Evolutionary conservation across 805 yeast genomes (phyloP), one percentile per base, ranked within the genome.

Genomic region (Starmera caribaea): DNA sequence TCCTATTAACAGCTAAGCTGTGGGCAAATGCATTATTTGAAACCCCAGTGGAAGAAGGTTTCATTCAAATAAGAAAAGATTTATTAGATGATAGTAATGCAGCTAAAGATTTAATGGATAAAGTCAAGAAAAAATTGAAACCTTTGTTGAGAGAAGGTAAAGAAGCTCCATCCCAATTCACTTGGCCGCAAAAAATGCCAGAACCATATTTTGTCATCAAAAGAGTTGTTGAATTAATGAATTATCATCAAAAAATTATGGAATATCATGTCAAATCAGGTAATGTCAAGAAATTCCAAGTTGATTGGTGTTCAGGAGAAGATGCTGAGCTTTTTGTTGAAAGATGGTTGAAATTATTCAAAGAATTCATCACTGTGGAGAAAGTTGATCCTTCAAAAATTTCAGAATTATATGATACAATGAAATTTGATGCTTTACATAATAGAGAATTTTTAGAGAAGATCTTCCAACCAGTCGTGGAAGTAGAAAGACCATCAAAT

Each of bases 171-270:
- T 84, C 94, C 1, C 96, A 92, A 55, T 92, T 92, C 61, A 85
- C 98, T 0, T 92, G 99, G 99, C 98, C 99, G 1, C 85, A 92
- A 15, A 87, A 87, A 57, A 88, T 92, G 85, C 97, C 98, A 0
- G 94, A 92, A 56, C 99, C 99, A 2, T 90, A 87, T 55, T 76
- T 80, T 37, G 98, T 92, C 13, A 85, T 94, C 51, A 85, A 87
- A 55, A 70, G 96, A 46, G 98, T 92, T 24, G 95, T 92, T 33
- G 96, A 88, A 53, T 69, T 92, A 53, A 90, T 92, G 97, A 87
- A 80, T 59, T 88, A 82, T 61, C 97, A 92, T 58, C 79, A 79
- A 32, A 74, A 71, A 49, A 76, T 92, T 38, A 79, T 92, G 94
- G 81, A 79, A 40, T 74, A 80, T 60, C 89, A 89, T 55, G 87